phyloP scores from a whole-genome alignment of 2,329 filamentous ascomycete species.

The Decorospora gaudefroyi region DNA sequence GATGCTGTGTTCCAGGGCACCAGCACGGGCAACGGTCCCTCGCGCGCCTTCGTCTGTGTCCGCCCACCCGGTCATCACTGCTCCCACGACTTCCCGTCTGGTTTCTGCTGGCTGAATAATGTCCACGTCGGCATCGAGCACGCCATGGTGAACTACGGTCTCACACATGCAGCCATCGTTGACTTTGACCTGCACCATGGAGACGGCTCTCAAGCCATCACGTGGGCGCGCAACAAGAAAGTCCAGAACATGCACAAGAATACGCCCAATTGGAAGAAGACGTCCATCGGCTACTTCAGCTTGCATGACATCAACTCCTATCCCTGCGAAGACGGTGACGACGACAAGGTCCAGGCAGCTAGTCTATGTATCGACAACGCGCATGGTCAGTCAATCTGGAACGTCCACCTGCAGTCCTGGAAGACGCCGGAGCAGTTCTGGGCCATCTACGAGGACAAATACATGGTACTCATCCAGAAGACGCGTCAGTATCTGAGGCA shows the following conservation, averaged over 20 bases:
- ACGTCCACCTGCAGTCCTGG: slow-evolving; percentile 90
- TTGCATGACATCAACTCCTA: slow-evolving; percentile 98
- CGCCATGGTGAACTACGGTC: slow-evolving; percentile 76
- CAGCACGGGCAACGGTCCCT: slow-evolving; percentile 58
- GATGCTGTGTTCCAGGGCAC: slow-evolving; percentile 74
- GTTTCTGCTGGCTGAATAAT: slow-evolving; percentile 99
- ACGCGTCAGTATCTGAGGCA: slow-evolving; percentile 73
- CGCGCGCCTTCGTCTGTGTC: slow-evolving; percentile 86
- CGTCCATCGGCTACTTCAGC: slow-evolving; percentile 92
- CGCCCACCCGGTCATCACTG: slow-evolving; percentile 96
- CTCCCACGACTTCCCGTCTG: slow-evolving; percentile 83
- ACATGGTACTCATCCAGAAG: slow-evolving; percentile 77
- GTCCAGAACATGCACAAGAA: slow-evolving; percentile 68
- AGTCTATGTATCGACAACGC: slow-evolving; percentile 93
- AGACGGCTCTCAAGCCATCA: slow-evolving; percentile 85
- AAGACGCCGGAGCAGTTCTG: slow-evolving; percentile 84
- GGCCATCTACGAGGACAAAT: slow-evolving; percentile 80
- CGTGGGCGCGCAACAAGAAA: slow-evolving; percentile 85
- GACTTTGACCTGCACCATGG: slow-evolving; percentile 52
- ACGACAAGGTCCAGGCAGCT: slow-evolving; percentile 89
- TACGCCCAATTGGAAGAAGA: slow-evolving; percentile 75
- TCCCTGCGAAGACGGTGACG: slow-evolving; percentile 91
- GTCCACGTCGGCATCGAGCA: slow-evolving; percentile 96
- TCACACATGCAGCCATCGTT: slow-evolving; percentile 84
- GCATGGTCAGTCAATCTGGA: slow-evolving; percentile 94